A percentile compares a stretch with the other conserved stretches of the same genome.
Evolutionary conservation across 83 land plant genomes (phyloP).

Genomic region (Diphasiastrum complanatum): DNA sequence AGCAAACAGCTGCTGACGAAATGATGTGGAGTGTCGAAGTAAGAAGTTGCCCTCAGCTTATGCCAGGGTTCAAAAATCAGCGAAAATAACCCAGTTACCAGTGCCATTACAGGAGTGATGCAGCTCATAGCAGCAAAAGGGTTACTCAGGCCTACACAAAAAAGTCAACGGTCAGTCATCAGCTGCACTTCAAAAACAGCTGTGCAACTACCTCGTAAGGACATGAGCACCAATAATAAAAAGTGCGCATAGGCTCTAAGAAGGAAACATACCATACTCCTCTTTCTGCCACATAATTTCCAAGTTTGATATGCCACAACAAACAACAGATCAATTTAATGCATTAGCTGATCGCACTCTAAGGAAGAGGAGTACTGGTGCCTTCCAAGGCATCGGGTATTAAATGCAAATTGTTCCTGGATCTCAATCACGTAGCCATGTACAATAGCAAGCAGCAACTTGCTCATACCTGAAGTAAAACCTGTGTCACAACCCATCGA

Average conservation of each 20-base stretch:
- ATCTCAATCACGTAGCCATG: too few species aligned
- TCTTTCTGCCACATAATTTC: constrained; percentile 52
- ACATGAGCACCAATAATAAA: too few species aligned
- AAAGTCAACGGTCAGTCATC: too few species aligned
- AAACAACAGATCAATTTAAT: constrained; percentile 6
- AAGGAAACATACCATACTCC: constrained; percentile 54
- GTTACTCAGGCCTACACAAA: constrained; percentile 72
- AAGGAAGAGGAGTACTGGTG: too few species aligned
- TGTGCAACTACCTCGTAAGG: too few species aligned
- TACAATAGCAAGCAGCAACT: too few species aligned
- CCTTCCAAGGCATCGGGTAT: too few species aligned
- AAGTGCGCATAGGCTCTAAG: not conserved
- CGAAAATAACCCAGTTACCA: constrained; percentile 65
- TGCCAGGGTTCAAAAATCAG: constrained; percentile 81
- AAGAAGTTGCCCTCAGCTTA: constrained; percentile 49
- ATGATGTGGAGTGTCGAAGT: constrained; percentile 60
- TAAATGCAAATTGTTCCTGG: too few species aligned
- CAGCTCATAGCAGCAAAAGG: constrained; percentile 89
- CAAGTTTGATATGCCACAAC: constrained; percentile 5
- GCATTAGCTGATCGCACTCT: too few species aligned
- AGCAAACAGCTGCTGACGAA: too few species aligned
- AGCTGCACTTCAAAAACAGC: too few species aligned
- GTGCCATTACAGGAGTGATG: constrained; percentile 91
- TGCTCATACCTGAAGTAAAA: constrained; percentile 86
- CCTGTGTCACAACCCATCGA: constrained; percentile 96